phyloP scores from a whole-genome alignment of 495 filamentous ascomycete species.

The Jackrogersella minutella region DNA sequence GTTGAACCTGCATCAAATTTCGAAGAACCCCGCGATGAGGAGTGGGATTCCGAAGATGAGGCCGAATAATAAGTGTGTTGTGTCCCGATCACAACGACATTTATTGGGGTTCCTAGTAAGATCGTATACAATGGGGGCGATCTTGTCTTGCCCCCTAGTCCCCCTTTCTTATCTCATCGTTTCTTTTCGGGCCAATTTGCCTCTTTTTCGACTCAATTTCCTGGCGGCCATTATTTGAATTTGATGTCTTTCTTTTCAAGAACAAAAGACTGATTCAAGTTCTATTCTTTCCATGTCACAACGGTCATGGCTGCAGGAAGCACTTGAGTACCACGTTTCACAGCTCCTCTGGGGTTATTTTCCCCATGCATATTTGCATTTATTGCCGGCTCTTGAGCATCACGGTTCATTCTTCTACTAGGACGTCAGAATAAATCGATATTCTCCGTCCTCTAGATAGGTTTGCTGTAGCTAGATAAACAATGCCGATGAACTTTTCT shows the following conservation, averaged over 20 bases:
- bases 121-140: neutral
- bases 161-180: neutral
- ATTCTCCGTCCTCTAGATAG: conserved; percentile 1
- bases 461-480: neutral
- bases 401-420: neutral
- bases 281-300: neutral
- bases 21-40: neutral
- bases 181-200: neutral
- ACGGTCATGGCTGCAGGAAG: neutral
- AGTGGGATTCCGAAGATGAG: neutral
- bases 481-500: neutral
- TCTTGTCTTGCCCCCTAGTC: neutral
- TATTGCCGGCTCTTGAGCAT: neutral
- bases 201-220: neutral
- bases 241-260: neutral
- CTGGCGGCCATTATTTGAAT: neutral
- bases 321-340: neutral
- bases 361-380: neutral
- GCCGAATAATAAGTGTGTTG: neutral
- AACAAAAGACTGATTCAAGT: neutral
- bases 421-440: neutral
- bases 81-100: neutral
- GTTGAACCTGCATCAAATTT: neutral
- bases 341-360: neutral
- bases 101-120: neutral